Evolutionary conservation across 306 rosid genomes (phyloP).

Genomic region (Trifolium fragiferum): DNA sequence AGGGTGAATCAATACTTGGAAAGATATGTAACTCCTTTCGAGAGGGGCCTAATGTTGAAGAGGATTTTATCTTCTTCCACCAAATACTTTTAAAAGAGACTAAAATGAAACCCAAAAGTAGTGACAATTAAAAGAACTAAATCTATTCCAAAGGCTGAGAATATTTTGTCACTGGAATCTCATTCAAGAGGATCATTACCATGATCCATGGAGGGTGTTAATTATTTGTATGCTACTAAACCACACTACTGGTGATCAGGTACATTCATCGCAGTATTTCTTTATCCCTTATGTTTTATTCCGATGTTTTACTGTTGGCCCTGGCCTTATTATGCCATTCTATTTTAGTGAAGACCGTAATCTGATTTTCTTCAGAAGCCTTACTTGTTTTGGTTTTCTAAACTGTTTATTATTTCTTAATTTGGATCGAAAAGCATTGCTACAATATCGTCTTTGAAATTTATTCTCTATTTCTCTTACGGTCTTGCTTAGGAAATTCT

Average conservation of each 20-base stretch:
- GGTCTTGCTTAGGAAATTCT: background rate
- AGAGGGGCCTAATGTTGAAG: background rate
- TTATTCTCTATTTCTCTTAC: conserved; percentile 23
- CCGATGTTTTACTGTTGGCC: background rate
- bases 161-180: conserved; percentile 42
- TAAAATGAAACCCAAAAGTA: background rate
- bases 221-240: conserved; percentile 76
- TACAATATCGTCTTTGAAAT: background rate
- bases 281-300: background rate
- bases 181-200: conserved; percentile 73
- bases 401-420: background rate
- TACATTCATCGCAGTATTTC: conserved; percentile 26
- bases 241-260: conserved; percentile 63
- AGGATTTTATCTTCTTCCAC: background rate
- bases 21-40: too few relatives aligned
- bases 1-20: too few relatives aligned
- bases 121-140: too few relatives aligned
- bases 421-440: background rate
- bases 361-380: background rate
- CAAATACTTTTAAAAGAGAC: background rate
- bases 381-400: background rate
- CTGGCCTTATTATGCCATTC: background rate
- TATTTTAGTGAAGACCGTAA: too few relatives aligned
- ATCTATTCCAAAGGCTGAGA: too few relatives aligned
- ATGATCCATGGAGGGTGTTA: conserved; percentile 84